Conservation (phyloP, 2,329 filamentous ascomycete species). For the Coleophoma eucalyptorum region DNA sequence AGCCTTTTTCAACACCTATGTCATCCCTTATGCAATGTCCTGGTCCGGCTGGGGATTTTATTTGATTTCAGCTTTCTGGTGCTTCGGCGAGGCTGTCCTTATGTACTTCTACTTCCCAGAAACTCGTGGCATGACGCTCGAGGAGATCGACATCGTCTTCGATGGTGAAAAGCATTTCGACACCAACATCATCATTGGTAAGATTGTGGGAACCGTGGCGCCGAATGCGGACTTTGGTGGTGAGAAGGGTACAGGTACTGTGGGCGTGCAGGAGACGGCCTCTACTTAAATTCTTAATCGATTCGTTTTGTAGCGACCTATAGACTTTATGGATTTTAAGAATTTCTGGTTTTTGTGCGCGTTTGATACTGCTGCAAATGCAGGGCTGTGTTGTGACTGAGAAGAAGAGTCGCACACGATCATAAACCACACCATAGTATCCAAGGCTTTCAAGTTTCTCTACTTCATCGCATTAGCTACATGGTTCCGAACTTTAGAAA, state of each 20-base stretch:
- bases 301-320: too few relatives aligned
- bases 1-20: constrained; percentile 1
- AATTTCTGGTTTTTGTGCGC: too few relatives aligned
- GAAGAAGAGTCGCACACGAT: too few relatives aligned
- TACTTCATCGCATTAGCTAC: too few relatives aligned
- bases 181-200: neutral
- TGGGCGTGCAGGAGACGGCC: neutral
- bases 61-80: neutral
- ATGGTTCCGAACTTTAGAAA: too few relatives aligned
- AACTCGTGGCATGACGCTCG: constrained; percentile 21
- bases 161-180: constrained; percentile 4
- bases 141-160: constrained; percentile 22
- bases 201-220: neutral
- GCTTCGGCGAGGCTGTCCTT: neutral
- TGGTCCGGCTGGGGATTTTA: constrained; percentile 1
- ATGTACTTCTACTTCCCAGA: constrained; percentile 16
- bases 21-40: neutral
- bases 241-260: neutral
- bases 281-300: too few relatives aligned
- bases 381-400: too few relatives aligned
- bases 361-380: too few relatives aligned
- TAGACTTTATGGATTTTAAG: too few relatives aligned
- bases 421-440: too few relatives aligned
- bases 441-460: too few relatives aligned
- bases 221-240: neutral